These are phyloP conservation scores for Mycena haematopus DNA, from an alignment of 768 basidiomycete genomes.

Conservation along the genomic window DNA sequence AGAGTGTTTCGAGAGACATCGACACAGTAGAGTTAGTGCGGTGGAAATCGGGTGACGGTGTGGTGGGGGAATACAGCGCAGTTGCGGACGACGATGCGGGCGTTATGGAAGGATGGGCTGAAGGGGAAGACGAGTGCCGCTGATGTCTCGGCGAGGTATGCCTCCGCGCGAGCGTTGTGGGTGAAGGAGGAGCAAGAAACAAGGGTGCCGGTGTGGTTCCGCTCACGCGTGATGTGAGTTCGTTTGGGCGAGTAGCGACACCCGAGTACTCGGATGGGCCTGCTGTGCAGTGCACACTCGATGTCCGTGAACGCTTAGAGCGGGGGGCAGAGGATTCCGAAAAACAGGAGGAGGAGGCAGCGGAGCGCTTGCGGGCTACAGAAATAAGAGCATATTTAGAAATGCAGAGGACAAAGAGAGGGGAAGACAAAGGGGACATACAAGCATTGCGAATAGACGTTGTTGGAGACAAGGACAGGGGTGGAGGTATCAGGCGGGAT, in stretches of 20 bases:
- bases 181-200: constrained; percentile 25
- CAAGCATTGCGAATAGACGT: neutral
- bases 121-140: constrained; percentile 4
- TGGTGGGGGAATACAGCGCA: constrained; percentile 2
- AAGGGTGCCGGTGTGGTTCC: neutral
- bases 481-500: neutral
- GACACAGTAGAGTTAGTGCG: constrained; percentile 12
- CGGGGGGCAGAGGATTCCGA: constrained; percentile 13
- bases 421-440: constrained; percentile 7
- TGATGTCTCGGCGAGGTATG: constrained; percentile 26
- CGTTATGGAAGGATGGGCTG: neutral
- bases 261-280: constrained; percentile 4
- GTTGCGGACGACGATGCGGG: neutral
- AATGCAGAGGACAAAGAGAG: neutral
- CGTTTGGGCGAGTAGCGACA: neutral
- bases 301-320: constrained; percentile 27
- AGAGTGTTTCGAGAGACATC: constrained; percentile 8
- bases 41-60: constrained; percentile 4
- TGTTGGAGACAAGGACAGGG: neutral
- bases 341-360: constrained; percentile 5
- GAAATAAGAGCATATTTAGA: neutral
- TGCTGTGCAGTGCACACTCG: neutral
- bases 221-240: neutral
- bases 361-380: constrained; percentile 22
- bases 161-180: constrained; percentile 18